phyloP scores from a whole-genome alignment of 176 grass and related monocot species.

The Ensete ventricosum region DNA sequence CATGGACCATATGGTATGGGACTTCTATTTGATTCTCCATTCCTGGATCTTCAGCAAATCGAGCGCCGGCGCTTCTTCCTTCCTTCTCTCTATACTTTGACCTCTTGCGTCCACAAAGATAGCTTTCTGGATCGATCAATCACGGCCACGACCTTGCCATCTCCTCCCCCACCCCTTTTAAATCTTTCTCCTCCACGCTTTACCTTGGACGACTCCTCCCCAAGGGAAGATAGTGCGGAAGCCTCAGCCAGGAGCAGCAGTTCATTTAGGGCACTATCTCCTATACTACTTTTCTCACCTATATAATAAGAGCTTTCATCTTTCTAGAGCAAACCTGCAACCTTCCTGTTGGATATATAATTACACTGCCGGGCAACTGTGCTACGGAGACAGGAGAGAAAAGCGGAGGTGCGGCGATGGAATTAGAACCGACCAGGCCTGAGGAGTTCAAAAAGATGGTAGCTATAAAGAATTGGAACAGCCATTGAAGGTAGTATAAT shows the following conservation, averaged over 20 bases:
- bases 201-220: not conserved
- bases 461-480: not conserved
- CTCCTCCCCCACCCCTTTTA: not conserved
- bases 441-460: constrained; percentile 2
- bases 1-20: not conserved
- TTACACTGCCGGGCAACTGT: not conserved
- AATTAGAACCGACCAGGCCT: constrained; percentile 10
- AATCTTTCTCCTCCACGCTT: not conserved
- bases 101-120: not conserved
- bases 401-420: not conserved
- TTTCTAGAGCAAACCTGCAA: not conserved
- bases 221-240: not conserved
- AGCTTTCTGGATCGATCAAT: too few species aligned
- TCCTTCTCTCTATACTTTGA: not conserved
- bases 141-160: too few species aligned
- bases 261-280: not conserved
- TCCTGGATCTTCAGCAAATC: not conserved
- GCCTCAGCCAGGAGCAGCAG: not conserved
- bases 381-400: not conserved
- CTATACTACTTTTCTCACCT: not conserved
- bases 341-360: not conserved
- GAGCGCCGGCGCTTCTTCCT: too few species aligned
- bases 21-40: constrained; percentile 5
- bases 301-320: not conserved
- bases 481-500: not conserved